Percentiles rank a stretch among this genome's conserved stretches.
phyloP scores from a whole-genome alignment of 306 rosid species.

The Prunus kanzakura region DNA sequence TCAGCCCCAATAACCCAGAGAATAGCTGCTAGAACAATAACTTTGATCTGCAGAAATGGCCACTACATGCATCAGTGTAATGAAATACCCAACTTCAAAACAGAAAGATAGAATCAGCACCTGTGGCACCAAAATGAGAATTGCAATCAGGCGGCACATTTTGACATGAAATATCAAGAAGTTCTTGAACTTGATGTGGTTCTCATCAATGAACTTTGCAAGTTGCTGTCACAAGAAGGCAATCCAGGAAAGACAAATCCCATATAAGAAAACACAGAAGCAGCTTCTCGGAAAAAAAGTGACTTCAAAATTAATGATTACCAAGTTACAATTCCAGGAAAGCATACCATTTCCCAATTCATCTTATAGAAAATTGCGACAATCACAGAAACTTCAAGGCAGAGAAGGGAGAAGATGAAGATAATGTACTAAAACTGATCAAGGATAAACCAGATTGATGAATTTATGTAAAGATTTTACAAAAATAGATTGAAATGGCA shows the following conservation, averaged over 20 bases:
- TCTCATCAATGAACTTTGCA: slow-evolving; percentile 27
- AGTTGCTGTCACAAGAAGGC: slow-evolving; percentile 31
- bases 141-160: slow-evolving; percentile 36
- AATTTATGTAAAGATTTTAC: neutral
- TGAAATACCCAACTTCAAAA: neutral
- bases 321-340: slow-evolving; percentile 5
- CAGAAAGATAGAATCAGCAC: slow-evolving; percentile 14
- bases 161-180: slow-evolving; percentile 34
- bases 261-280: neutral
- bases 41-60: slow-evolving; percentile 36
- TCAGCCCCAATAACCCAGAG: slow-evolving; percentile 33
- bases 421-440: slow-evolving; percentile 35
- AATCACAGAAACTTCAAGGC: slow-evolving; percentile 27
- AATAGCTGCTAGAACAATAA: slow-evolving; percentile 18
- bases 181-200: slow-evolving; percentile 18
- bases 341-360: slow-evolving; percentile 46
- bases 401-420: slow-evolving; percentile 29
- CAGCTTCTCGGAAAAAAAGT: neutral
- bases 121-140: slow-evolving; percentile 47
- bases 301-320: neutral
- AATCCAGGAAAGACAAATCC: neutral
- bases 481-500: neutral
- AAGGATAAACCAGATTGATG: slow-evolving; percentile 21
- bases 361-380: slow-evolving; percentile 30
- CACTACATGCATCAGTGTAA: neutral